Base-by-base conservation (phyloP, 2,329 filamentous ascomycete genomes). In the Elsinoe arachidis region DNA sequence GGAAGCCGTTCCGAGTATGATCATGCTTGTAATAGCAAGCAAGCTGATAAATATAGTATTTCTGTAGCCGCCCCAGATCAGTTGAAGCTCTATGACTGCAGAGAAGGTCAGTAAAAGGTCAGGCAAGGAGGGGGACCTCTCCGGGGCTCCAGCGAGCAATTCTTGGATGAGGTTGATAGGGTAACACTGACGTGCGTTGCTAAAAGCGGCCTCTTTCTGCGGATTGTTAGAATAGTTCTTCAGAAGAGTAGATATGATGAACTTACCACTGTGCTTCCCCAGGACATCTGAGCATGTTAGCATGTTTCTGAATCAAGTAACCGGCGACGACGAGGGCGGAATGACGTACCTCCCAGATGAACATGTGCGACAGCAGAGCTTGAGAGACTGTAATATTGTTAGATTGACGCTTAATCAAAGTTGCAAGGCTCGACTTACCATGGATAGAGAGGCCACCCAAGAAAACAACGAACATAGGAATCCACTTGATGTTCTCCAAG, bases 401-500 rank as follows among this genome's bases (percentile, higher is more conserved):
- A 23, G 55, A 46, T 58, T 33, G 30, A 11, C 4, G 2, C 39
- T 33, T 51, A 5, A 15, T 35, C 19, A 30, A 21, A 35, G 17
- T n/a, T 19, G 30, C 10, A 17, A 26, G 34, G 26, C 21, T 7
- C n/a, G 15, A 53, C 49, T 9, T 53, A 53, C 79, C 66, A 44
- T 56, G 54, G 10, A 56, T 56, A 3, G 54, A 56, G 23, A 56
- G 39, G 37, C 54, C 54, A 19, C 54, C 54, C 17, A 56, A 34
- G 43, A 56, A 56, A n/a, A 56, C 54, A n/a, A 56, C 41, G 41
- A 56, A 44, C 72, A 85, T 76, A 1, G 79, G 79, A 14, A 81
- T 76, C 82, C 82, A 85, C 63, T 81, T 83, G 65, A 84, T 70
- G 65, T 84, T 85, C 63, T 80, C 76, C 56, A 76, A 66, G n/a